These are phyloP conservation scores for Metschnikowia colocasiae DNA, from an alignment of 805 yeast genomes.

Conservation along the genomic window DNA sequence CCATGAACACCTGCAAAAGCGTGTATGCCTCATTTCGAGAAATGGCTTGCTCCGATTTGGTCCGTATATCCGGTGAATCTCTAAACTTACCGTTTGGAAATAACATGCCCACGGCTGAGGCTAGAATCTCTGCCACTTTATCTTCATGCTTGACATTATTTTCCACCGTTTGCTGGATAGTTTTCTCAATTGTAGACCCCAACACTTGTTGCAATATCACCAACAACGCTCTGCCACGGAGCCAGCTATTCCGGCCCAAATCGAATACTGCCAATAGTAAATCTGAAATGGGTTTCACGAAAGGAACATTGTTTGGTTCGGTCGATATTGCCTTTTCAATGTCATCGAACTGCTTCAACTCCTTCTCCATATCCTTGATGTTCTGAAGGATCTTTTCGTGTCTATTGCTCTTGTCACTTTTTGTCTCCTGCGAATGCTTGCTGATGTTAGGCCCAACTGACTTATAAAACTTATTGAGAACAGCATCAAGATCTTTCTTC, in stretches of 20 bases:
- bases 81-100: constrained; percentile 50
- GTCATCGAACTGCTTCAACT: constrained; percentile 51
- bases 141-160: constrained; percentile 38
- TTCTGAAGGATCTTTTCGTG: constrained; percentile 25
- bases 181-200: constrained; percentile 83
- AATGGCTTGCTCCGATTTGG: constrained; percentile 47
- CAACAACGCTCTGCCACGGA: constrained; percentile 79
- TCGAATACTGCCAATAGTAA: constrained; percentile 67
- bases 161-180: constrained; percentile 45
- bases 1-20: constrained; percentile 53
- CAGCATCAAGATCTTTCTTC: constrained; percentile 21
- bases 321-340: constrained; percentile 15
- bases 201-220: constrained; percentile 79
- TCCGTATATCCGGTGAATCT: constrained; percentile 44
- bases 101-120: constrained; percentile 22
- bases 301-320: constrained; percentile 35
- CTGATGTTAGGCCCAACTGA: constrained; percentile 1
- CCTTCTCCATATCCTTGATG: constrained; percentile 50
- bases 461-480: constrained; percentile 33
- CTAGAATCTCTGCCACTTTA: constrained; percentile 38
- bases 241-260: constrained; percentile 64
- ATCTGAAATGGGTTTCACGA: constrained; percentile 81
- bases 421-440: constrained; percentile 11
- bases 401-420: constrained; percentile 2
- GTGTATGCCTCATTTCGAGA: constrained; percentile 57